A percentile compares a stretch with the other conserved stretches of the same genome.
These are phyloP conservation scores for Hypocreales sp. DNA, from an alignment of 2,329 filamentous ascomycete genomes.

Conservation along the genomic window DNA sequence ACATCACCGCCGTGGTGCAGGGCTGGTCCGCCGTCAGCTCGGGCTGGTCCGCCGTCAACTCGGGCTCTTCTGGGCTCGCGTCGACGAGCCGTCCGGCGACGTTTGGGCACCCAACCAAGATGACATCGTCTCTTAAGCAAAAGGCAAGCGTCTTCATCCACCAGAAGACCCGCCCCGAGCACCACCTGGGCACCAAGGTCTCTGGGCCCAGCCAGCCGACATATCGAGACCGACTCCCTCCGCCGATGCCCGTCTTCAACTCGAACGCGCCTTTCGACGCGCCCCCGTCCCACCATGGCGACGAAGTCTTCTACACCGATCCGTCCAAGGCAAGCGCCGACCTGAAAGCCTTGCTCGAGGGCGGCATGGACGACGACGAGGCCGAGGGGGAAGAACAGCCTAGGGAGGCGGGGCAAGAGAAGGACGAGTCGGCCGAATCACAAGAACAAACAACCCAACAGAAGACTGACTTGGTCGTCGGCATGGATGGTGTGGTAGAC, in stretches of 20 bases:
- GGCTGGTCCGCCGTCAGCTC: slow-evolving; percentile 14
- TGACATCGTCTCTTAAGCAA: slow-evolving; percentile 35
- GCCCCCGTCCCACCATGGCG: slow-evolving; percentile 12
- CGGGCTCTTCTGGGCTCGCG: too few species aligned
- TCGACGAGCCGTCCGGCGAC: slow-evolving; percentile 13
- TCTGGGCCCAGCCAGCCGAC: slow-evolving; percentile 30
- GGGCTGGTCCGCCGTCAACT: too few species aligned
- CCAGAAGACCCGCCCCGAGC: slow-evolving; percentile 38
- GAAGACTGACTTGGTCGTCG: slow-evolving; percentile 7
- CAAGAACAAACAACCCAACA: too few species aligned
- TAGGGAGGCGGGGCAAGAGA: not conserved
- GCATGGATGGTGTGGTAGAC: slow-evolving; percentile 42
- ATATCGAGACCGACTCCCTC: slow-evolving; percentile 29
- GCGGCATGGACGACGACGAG: slow-evolving; percentile 58
- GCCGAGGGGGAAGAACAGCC: slow-evolving; percentile 10
- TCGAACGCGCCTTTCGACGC: slow-evolving; percentile 14
- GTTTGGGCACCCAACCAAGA: slow-evolving; percentile 24
- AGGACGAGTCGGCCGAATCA: slow-evolving; percentile 6
- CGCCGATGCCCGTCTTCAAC: slow-evolving; percentile 31
- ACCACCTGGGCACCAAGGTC: slow-evolving; percentile 35
- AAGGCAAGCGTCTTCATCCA: slow-evolving; percentile 40
- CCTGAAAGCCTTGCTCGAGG: slow-evolving; percentile 69
- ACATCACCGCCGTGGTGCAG: slow-evolving; percentile 16
- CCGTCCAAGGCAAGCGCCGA: slow-evolving; percentile 58
- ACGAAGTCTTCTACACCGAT: slow-evolving; percentile 50